A percentile compares a stretch with the other conserved stretches of the same genome.
These are phyloP conservation scores for Blastobotrys americana DNA, from an alignment of 805 yeast species.

Conservation along the genomic window DNA sequence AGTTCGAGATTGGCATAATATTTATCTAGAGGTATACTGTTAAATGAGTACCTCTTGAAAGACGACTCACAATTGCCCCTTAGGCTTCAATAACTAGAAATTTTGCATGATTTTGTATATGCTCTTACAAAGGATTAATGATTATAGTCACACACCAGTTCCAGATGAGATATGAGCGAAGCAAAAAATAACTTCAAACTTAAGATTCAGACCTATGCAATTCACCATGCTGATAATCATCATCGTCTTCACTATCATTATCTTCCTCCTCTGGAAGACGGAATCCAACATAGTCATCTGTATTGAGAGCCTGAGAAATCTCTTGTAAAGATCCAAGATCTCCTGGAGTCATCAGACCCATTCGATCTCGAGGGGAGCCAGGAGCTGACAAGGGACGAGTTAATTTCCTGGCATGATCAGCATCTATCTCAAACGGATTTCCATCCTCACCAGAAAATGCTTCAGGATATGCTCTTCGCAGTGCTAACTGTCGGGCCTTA, in stretches of 20 bases:
- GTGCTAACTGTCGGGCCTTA: constrained; percentile 86
- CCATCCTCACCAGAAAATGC: constrained; percentile 43
- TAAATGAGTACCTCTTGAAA: too few relatives aligned
- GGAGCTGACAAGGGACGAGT: constrained; percentile 95
- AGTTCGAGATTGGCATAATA: too few relatives aligned
- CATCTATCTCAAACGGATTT: constrained; percentile 28
- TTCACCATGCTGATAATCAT: constrained; percentile 20
- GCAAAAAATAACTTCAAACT: too few relatives aligned
- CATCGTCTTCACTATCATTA: constrained; percentile 29
- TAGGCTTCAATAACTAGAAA: too few relatives aligned
- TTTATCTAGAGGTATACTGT: too few relatives aligned
- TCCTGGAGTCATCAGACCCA: constrained; percentile 91
- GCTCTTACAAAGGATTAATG: neutral
- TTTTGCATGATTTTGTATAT: too few relatives aligned
- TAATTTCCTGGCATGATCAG: constrained; percentile 41
- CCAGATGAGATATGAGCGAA: too few relatives aligned
- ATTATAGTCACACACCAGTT: neutral
- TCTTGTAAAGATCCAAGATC: constrained; percentile 96
- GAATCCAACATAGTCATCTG: constrained; percentile 64
- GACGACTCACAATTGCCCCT: too few relatives aligned
- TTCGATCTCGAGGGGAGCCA: constrained; percentile 79
- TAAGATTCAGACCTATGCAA: neutral
- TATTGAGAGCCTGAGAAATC: constrained; percentile 58
- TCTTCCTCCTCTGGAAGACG: constrained; percentile 34
- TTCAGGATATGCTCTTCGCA: constrained; percentile 91